phyloP scores from a whole-genome alignment of 192 early-diverging fungal genomes.

The Podila horticola region DNA sequence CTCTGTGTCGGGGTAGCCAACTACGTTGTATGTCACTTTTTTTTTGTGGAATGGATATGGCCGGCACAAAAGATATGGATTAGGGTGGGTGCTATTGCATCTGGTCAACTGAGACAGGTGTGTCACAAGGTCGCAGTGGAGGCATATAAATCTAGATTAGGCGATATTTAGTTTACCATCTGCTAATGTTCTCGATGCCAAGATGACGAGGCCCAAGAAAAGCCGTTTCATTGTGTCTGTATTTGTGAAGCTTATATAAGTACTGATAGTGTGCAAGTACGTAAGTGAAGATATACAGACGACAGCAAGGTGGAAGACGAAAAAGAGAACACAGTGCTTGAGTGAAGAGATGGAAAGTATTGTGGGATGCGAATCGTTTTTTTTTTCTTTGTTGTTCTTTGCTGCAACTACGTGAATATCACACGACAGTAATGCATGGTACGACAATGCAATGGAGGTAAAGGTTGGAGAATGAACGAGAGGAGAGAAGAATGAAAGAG shows the following conservation, averaged over 20 bases:
- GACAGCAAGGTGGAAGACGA: no score
- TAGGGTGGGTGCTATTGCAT: no score
- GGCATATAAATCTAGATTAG: neutral
- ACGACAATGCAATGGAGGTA: neutral
- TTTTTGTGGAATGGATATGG: neutral
- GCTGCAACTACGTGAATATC: no score
- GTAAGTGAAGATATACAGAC: no score
- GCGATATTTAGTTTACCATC: neutral
- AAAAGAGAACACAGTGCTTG: no score
- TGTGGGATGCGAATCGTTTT: no score
- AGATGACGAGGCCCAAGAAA: neutral
- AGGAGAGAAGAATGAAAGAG: neutral
- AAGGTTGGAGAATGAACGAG: neutral
- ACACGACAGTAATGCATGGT: neutral
- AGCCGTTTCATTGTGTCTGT: neutral
- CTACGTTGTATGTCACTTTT: constrained; percentile 18
- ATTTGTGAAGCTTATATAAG: neutral
- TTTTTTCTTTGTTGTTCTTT: no score
- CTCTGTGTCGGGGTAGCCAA: constrained; percentile 14
- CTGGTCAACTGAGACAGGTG: no score
- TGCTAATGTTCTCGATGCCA: neutral
- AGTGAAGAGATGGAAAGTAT: no score
- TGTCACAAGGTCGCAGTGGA: no score
- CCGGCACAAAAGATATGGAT: neutral
- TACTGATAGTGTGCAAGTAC: neutral